Percentiles rank a stretch among this genome's conserved stretches.
These are phyloP conservation scores for Trichoderma koningiopsis DNA, from an alignment of 2,329 filamentous ascomycete genomes.

Conservation along the genomic window DNA sequence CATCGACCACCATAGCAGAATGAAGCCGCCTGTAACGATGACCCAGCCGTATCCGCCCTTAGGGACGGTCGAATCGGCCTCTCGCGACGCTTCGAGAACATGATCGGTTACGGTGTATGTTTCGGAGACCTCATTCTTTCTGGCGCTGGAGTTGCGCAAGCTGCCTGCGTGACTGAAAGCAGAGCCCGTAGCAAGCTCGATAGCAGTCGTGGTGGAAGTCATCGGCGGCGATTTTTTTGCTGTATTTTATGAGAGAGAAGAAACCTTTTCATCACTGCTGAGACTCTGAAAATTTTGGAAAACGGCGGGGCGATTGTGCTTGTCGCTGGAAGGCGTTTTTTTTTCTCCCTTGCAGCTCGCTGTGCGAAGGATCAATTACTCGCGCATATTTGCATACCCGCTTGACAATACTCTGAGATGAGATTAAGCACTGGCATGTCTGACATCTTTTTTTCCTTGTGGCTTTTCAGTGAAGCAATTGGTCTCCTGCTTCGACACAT, in stretches of 20 bases:
- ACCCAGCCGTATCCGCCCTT: conserved; percentile 37
- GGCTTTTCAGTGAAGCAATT: neutral
- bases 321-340: neutral
- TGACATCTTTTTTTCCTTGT: neutral
- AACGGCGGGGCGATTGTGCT: neutral
- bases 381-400: neutral
- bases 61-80: conserved; percentile 26
- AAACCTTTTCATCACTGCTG: neutral
- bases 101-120: neutral
- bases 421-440: neutral
- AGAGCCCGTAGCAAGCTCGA: conserved; percentile 12
- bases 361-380: neutral
- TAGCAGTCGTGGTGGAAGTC: conserved; percentile 13
- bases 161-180: neutral
- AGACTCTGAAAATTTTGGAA: neutral
- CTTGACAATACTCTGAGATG: neutral
- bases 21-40: conserved; percentile 32
- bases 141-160: neutral
- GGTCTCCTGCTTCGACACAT: neutral
- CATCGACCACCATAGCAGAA: conserved; percentile 49
- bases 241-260: neutral
- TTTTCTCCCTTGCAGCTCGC: neutral
- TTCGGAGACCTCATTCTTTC: neutral
- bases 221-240: neutral
- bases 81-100: conserved; percentile 21